Evolutionary conservation across 345 rosid genomes (phyloP).

Genomic region (Citrus unshiu): DNA sequence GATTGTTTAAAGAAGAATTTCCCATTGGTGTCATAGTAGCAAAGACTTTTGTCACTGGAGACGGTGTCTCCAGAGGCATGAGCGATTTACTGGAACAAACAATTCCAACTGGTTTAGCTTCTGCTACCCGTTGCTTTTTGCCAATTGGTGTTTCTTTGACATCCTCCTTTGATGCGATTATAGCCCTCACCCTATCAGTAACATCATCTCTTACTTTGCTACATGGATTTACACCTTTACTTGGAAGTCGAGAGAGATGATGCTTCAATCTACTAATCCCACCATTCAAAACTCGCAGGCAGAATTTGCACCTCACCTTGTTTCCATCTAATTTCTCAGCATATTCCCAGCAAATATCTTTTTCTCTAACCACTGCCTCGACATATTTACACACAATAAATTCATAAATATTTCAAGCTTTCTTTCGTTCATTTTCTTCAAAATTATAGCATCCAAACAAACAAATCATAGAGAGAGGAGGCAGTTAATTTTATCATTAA

Average conservation of each 20-base stretch:
- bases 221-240: conserved; percentile 93
- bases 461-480: neutral
- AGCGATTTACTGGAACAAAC: conserved; percentile 31
- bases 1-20: conserved; percentile 28
- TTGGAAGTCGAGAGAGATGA: conserved; percentile 80
- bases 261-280: conserved; percentile 92
- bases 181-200: conserved; percentile 61
- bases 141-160: conserved; percentile 40
- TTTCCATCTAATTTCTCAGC: conserved; percentile 89
- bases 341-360: conserved; percentile 88
- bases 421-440: neutral
- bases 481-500: neutral
- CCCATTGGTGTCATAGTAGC: conserved; percentile 31
- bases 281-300: conserved; percentile 67
- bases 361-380: conserved; percentile 83
- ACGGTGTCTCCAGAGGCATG: conserved; percentile 24
- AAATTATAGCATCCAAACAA: neutral
- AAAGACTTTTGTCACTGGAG: conserved; percentile 51
- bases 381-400: conserved; percentile 7
- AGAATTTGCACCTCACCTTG: conserved; percentile 80
- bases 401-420: neutral
- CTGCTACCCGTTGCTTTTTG: conserved; percentile 44
- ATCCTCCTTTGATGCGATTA: conserved; percentile 62
- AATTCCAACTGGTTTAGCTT: conserved; percentile 42
- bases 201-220: conserved; percentile 84